Percentiles rank a stretch among this genome's conserved stretches.
These are phyloP conservation scores for Paramecium sonneborni DNA, from an alignment of 73 alveolate species.

Conservation along the genomic window DNA sequence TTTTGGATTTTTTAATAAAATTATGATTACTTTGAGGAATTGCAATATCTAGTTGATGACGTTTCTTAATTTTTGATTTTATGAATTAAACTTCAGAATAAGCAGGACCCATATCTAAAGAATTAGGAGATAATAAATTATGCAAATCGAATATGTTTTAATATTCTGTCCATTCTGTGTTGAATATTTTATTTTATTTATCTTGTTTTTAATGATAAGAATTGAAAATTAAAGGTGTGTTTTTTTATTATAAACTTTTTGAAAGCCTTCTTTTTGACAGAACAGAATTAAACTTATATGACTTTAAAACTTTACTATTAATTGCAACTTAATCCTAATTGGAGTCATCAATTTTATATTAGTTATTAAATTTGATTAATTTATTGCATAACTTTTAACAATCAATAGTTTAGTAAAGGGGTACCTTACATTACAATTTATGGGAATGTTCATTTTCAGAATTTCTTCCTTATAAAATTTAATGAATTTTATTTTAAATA, in stretches of 20 bases:
- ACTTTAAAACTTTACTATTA: background rate
- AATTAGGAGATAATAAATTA: background rate
- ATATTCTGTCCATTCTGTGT: background rate
- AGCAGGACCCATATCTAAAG: slow-evolving; percentile 3
- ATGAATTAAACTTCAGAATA: background rate
- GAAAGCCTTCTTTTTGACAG: background rate
- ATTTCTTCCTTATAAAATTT: background rate
- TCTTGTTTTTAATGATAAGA: background rate
- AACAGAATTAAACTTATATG: background rate
- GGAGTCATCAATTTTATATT: background rate
- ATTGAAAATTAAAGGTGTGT: background rate
- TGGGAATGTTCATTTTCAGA: background rate
- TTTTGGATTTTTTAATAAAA: background rate
- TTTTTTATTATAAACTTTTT: background rate
- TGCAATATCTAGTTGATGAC: background rate
- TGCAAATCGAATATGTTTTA: background rate
- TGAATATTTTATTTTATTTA: background rate
- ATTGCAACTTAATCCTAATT: background rate
- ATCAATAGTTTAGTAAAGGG: background rate
- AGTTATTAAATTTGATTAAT: background rate
- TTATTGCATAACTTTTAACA: background rate
- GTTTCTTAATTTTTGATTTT: background rate
- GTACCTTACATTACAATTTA: background rate
- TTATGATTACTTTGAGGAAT: background rate
- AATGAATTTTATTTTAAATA: background rate